These are phyloP conservation scores for Canna indica DNA, from an alignment of 176 grass and related monocot genomes.

Conservation along the genomic window DNA sequence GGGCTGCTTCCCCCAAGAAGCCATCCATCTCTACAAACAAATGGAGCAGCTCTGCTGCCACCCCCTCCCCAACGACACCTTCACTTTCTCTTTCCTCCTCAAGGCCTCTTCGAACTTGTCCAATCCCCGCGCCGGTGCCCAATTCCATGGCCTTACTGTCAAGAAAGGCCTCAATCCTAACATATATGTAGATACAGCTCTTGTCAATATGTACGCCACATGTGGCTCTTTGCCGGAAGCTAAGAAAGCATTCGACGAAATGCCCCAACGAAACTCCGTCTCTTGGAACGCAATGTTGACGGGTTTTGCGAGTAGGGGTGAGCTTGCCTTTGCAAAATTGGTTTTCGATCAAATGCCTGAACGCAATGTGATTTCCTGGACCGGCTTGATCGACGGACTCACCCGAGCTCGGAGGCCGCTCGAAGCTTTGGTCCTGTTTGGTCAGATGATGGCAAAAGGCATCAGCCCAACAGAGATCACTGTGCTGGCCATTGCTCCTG, in stretches of 20 bases:
- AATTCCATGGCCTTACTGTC: constrained; percentile 33
- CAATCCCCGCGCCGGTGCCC: constrained; percentile 2
- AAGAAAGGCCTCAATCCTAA: constrained; percentile 37
- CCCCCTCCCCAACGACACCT: constrained; percentile 27
- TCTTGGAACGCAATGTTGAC: constrained; percentile 65
- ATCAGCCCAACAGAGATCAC: constrained; percentile 41
- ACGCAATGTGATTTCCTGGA: constrained; percentile 52
- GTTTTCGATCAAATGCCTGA: constrained; percentile 46
- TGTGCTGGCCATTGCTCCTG: constrained; percentile 35
- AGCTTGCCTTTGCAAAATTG: constrained; percentile 27
- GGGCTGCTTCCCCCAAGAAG: constrained; percentile 35
- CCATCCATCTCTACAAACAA: constrained; percentile 41
- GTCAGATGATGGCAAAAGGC: constrained; percentile 35
- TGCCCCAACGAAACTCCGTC: constrained; percentile 36
- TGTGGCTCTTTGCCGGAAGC: constrained; percentile 34
- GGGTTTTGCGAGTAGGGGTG: constrained; percentile 35
- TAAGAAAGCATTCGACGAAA: constrained; percentile 30
- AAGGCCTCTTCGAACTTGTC: constrained; percentile 27
- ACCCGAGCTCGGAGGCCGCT: constrained; percentile 7
- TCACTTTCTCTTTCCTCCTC: constrained; percentile 34
- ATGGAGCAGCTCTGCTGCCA: constrained; percentile 9
- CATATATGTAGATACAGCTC: constrained; percentile 35
- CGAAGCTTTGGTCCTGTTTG: constrained; percentile 35
- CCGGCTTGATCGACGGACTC: constrained; percentile 49
- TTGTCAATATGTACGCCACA: constrained; percentile 15